phyloP scores from a whole-genome alignment of 2,329 filamentous ascomycete species.

The Aspergillus costaricaensis region DNA sequence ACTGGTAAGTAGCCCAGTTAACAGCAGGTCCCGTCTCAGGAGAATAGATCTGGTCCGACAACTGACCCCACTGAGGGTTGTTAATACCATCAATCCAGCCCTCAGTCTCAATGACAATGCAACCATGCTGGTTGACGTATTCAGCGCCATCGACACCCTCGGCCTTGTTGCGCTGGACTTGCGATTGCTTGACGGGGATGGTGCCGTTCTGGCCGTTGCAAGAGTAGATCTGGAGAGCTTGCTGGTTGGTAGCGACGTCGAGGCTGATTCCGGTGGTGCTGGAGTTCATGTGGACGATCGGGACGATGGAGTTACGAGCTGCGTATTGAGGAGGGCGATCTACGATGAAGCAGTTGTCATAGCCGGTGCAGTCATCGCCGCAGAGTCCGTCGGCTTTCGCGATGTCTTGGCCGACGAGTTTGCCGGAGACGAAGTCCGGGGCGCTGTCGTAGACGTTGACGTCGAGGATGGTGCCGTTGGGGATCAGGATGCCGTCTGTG shows the following conservation, averaged over 20 bases:
- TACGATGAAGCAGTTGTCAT: constrained; percentile 63
- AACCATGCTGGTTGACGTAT: constrained; percentile 68
- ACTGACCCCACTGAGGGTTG: constrained; percentile 80
- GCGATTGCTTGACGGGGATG: constrained; percentile 45
- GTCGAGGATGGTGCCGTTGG: constrained; percentile 72
- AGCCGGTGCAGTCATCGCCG: constrained; percentile 78
- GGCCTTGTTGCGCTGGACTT: constrained; percentile 56
- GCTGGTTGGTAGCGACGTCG: constrained; percentile 80
- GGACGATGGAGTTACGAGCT: constrained; percentile 37
- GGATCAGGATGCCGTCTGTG: constrained; percentile 66
- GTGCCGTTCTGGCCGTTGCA: constrained; percentile 76
- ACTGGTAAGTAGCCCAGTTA: constrained; percentile 49
- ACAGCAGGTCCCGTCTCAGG: constrained; percentile 43
- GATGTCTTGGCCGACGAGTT: constrained; percentile 74
- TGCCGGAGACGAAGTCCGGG: constrained; percentile 70
- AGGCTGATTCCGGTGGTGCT: constrained; percentile 78
- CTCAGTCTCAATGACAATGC: constrained; percentile 87
- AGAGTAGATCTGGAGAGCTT: constrained; percentile 84
- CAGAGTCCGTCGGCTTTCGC: constrained; percentile 70
- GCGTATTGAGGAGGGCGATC: constrained; percentile 44
- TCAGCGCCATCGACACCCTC: constrained; percentile 51
- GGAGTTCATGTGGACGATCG: constrained; percentile 63
- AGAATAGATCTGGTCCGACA: constrained; percentile 43
- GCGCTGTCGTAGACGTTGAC: constrained; percentile 63
- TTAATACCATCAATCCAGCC: constrained; percentile 95